phyloP scores from a whole-genome alignment of 164 flowering plant genomes.

The Cinnamomum micranthum region DNA sequence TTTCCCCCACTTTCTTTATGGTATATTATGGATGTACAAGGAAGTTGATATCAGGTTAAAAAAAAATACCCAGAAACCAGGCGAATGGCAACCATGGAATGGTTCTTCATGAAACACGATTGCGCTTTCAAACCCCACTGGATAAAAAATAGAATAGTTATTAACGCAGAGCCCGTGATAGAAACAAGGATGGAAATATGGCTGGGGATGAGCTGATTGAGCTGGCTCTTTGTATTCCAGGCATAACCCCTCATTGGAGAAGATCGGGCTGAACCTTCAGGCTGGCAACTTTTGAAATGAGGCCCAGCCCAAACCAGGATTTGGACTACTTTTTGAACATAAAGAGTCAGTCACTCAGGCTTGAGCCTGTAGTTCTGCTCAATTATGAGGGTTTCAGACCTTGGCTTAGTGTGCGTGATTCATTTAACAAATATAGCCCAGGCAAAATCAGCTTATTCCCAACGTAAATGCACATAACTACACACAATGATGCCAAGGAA shows the following conservation, averaged over 20 bases:
- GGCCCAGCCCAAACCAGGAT: not conserved
- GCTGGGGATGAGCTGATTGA: not conserved
- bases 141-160: slow-evolving; percentile 7
- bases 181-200: not conserved
- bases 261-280: not conserved
- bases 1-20: too few relatives aligned
- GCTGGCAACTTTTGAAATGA: not conserved
- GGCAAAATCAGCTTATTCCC: too few relatives aligned
- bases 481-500: too few relatives aligned
- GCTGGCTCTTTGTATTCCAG: not conserved
- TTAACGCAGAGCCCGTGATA: not conserved
- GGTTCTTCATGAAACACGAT: slow-evolving; percentile 85
- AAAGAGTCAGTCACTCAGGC: too few relatives aligned
- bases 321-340: not conserved
- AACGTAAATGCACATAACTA: too few relatives aligned
- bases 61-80: slow-evolving; percentile 67
- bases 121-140: slow-evolving; percentile 79
- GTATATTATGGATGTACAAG: too few relatives aligned
- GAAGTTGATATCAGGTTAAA: not conserved
- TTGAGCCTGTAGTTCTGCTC: not conserved
- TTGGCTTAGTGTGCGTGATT: too few relatives aligned
- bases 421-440: too few relatives aligned
- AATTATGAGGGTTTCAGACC: too few relatives aligned
- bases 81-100: slow-evolving; percentile 56
- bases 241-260: not conserved